A percentile compares a stretch with the other conserved stretches of the same genome.
Conservation (phyloP, 345 rosid genomes). For the Populus pruinosa region DNA sequence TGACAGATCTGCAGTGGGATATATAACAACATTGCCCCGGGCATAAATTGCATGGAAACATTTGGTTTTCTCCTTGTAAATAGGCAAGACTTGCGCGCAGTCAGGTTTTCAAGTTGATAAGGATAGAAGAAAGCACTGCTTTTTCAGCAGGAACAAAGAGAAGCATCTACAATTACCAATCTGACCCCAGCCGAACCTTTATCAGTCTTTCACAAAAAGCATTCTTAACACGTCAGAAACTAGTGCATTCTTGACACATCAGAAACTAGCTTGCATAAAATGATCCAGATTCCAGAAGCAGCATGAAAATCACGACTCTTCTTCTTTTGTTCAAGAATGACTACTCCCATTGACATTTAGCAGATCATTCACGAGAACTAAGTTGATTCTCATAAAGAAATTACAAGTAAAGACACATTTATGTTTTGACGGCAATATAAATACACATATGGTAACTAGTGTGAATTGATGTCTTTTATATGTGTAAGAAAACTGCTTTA, state of each 20-base stretch:
- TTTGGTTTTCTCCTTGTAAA: not conserved
- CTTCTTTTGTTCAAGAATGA: not conserved
- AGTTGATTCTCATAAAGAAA: too few relatives aligned
- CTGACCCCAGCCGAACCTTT: not conserved
- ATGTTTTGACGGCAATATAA: not conserved
- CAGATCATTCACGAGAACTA: not conserved
- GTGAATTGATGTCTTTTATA: not conserved
- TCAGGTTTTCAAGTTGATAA: not conserved
- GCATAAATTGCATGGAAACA: not conserved
- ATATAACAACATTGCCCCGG: not conserved
- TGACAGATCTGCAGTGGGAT: not conserved
- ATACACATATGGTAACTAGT: not conserved
- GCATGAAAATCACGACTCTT: not conserved
- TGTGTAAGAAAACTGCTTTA: not conserved
- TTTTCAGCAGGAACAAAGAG: not conserved
- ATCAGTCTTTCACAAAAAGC: not conserved
- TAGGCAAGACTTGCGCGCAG: not conserved
- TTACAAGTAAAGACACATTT: too few relatives aligned
- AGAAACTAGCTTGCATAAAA: not conserved
- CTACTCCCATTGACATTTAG: not conserved
- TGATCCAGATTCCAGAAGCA: not conserved
- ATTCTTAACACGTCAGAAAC: not conserved
- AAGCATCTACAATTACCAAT: not conserved
- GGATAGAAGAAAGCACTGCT: not conserved
- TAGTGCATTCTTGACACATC: too few relatives aligned